These are phyloP conservation scores for Candida khao-thaluensis DNA, from an alignment of 805 yeast species.

Conservation along the genomic window DNA sequence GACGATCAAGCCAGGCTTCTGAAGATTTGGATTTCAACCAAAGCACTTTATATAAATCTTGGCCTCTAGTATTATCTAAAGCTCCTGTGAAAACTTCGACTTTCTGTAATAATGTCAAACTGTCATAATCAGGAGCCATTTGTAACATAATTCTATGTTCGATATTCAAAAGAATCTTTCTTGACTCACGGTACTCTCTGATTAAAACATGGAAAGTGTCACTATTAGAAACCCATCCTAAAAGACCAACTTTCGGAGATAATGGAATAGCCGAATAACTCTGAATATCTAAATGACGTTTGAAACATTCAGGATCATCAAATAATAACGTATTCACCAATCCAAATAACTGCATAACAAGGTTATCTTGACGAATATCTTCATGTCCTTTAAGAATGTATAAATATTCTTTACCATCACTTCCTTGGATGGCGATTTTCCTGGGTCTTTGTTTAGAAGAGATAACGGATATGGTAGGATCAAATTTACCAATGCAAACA, in stretches of 20 bases:
- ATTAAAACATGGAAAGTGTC: constrained; percentile 95
- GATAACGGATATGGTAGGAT: constrained; percentile 80
- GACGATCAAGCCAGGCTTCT: constrained; percentile 96
- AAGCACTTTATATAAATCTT: constrained; percentile 89
- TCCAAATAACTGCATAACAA: constrained; percentile 97
- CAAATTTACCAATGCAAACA: constrained; percentile 70
- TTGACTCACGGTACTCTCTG: constrained; percentile 86
- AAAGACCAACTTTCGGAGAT: constrained; percentile 93
- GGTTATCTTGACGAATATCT: constrained; percentile 94
- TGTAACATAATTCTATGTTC: constrained; percentile 95
- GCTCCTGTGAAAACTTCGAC: constrained; percentile 97
- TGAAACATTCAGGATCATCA: constrained; percentile 93
- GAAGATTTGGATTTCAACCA: constrained; percentile 96
- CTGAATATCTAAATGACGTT: constrained; percentile 90
- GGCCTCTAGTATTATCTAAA: constrained; percentile 91
- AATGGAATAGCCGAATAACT: constrained; percentile 91
- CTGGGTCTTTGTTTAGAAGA: constrained; percentile 97
- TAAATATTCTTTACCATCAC: constrained; percentile 88
- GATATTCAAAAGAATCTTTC: constrained; percentile 84
- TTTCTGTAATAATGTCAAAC: constrained; percentile 81
- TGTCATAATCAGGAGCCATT: constrained; percentile 97
- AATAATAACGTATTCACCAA: constrained; percentile 85
- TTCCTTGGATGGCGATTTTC: constrained; percentile 72
- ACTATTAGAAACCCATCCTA: constrained; percentile 97
- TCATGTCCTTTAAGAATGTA: constrained; percentile 91